Evolutionary conservation across 305 asterid species (phyloP).

Genomic region (Rubia tinctorum): DNA sequence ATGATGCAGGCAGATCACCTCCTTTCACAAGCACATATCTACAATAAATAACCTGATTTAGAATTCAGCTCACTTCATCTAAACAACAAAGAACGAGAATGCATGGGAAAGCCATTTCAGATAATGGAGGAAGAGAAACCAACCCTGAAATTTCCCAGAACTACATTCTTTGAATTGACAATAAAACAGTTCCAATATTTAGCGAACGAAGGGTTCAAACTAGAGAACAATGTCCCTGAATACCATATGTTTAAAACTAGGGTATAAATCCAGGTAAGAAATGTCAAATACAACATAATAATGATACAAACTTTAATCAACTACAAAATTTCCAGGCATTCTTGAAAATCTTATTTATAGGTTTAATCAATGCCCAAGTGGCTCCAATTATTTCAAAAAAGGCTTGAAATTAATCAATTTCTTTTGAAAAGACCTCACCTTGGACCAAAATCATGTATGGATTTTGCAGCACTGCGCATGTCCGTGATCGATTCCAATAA

Average conservation of each 20-base stretch:
- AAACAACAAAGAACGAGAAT: background rate
- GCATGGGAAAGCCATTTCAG: background rate
- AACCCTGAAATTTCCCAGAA: background rate
- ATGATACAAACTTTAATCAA: background rate
- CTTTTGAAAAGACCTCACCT: constrained; percentile 40
- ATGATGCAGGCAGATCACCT: constrained; percentile 79
- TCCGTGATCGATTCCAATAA: constrained; percentile 67
- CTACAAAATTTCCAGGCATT: background rate
- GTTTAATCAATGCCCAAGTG: background rate
- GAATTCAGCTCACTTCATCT: constrained; percentile 3
- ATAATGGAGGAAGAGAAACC: background rate
- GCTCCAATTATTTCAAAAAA: background rate
- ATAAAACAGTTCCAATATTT: background rate
- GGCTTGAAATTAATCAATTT: background rate
- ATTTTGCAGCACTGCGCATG: constrained; percentile 91
- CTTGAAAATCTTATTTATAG: background rate
- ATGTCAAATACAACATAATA: background rate
- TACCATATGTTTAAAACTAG: background rate
- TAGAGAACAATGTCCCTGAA: background rate
- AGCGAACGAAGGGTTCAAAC: background rate
- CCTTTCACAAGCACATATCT: constrained; percentile 97
- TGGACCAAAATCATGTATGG: constrained; percentile 77
- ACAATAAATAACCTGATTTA: constrained; percentile 26
- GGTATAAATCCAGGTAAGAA: background rate
- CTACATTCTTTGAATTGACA: background rate